phyloP scores from a whole-genome alignment of 2,329 filamentous ascomycete species.

The Talaromyces funiculosus region DNA sequence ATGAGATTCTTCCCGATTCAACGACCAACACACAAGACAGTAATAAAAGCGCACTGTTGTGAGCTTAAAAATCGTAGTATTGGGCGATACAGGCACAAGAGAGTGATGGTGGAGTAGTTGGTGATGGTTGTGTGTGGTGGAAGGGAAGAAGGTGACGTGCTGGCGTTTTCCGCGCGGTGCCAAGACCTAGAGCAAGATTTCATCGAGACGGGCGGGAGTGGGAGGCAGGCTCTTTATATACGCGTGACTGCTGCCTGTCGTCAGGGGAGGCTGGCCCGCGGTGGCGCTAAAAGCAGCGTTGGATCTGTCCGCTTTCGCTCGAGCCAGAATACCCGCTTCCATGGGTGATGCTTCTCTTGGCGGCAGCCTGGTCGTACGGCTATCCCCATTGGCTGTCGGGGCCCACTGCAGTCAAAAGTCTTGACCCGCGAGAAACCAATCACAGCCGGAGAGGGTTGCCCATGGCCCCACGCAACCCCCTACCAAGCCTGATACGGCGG shows the following conservation, averaged over 20 bases:
- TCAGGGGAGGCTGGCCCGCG: constrained; percentile 35
- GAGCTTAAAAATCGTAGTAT: neutral
- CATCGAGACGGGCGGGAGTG: constrained; percentile 25
- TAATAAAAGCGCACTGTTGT: neutral
- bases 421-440: constrained; percentile 18
- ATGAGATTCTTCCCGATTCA: neutral
- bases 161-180: constrained; percentile 32
- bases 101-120: constrained; percentile 15
- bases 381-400: neutral
- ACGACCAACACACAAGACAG: neutral
- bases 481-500: constrained; percentile 2
- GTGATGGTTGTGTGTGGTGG: constrained; percentile 18
- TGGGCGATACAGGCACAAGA: constrained; percentile 16
- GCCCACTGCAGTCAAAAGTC: neutral
- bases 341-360: constrained; percentile 19
- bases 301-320: constrained; percentile 2
- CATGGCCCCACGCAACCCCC: neutral
- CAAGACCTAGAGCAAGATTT: constrained; percentile 36
- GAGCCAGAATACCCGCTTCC: constrained; percentile 11
- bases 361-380: neutral
- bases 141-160: constrained; percentile 25
- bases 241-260: constrained; percentile 29
- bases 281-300: constrained; percentile 35
- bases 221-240: constrained; percentile 39
- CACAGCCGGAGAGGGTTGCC: constrained; percentile 16